Base-by-base conservation (phyloP, 208 protist species). In the Leishmania aethiopica region DNA sequence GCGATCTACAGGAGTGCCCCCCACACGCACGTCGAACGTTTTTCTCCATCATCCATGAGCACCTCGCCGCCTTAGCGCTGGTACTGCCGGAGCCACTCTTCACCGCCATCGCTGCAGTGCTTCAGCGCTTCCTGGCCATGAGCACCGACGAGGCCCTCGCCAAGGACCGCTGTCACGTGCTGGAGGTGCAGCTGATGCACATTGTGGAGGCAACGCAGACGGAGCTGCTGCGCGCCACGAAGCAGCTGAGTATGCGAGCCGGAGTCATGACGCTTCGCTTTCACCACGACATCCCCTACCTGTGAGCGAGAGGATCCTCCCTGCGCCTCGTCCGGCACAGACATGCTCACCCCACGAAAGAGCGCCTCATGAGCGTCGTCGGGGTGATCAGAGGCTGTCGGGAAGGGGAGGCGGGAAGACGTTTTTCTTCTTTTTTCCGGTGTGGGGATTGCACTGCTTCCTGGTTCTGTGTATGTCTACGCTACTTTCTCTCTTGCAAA, bases 51-150 rank as follows among this genome's bases (percentile, higher is more conserved):
- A 45, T 93, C 13, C 57, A 59, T 1, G 73, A 79, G 66, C 80
- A 88, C 59, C 59, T 97, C 4, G 62, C 75, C 28, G 51, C 11
- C 40, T 77, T 96, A 25, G 77, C 90, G 35, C 25, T 66, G 17
- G 71, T 92, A 45, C 45, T 97, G 13, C 92, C 94, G 1, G 94
- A 97, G 47, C 92, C 91, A 22, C 84, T 97, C 28, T 90, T 97
- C 55, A 57, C 75, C 7, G 89, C 88, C 35, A 86, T 97, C 19
- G 83, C 85, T 11, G 6, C 81, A 35, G 86, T 89, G 10, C 51
- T 90, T 47, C 75, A 85, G 51, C 66, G 62, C 19, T 32, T 88
- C 35, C 73, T 82, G 32, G 49, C 55, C 1, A 53, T 53, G 19
- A 59, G 42, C 10, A 74, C 57, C 7, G 81, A 74, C 32, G 76